These are phyloP conservation scores for Globisporangium perplexum DNA, from an alignment of 352 stramenopile genomes.

Conservation along the genomic window DNA sequence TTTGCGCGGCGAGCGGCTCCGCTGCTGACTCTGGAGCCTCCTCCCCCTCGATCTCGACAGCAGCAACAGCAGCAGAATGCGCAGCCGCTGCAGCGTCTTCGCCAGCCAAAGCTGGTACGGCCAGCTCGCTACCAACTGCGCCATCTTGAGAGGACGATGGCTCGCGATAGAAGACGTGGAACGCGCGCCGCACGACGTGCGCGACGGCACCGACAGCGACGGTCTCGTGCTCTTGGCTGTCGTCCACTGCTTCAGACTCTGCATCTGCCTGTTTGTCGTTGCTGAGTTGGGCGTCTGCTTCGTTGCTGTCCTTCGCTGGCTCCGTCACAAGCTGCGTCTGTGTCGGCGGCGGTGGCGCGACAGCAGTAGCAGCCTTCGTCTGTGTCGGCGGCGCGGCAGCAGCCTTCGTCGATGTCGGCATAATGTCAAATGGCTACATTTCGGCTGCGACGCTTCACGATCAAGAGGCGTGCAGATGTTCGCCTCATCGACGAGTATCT, in stretches of 20 bases:
- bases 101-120: background rate
- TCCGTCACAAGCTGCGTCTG: too few species aligned
- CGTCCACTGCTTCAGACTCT: constrained; percentile 1
- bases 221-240: constrained; percentile 43
- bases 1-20: background rate
- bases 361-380: too few species aligned
- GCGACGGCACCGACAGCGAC: constrained; percentile 66
- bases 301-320: background rate
- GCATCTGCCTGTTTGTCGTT: background rate
- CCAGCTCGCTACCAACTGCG: background rate
- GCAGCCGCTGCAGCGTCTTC: background rate
- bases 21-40: background rate
- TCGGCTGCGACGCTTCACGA: too few species aligned
- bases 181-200: constrained; percentile 70
- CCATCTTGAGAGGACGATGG: background rate
- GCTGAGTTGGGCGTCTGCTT: background rate
- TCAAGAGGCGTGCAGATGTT: too few species aligned
- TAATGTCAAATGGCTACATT: too few species aligned
- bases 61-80: too few species aligned
- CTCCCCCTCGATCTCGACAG: background rate
- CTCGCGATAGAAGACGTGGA: constrained; percentile 45
- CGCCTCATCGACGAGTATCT: too few species aligned
- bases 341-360: too few species aligned
- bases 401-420: too few species aligned
- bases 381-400: too few species aligned